phyloP scores from a whole-genome alignment of 2,329 filamentous ascomycete species.

The Aspergillus sp. region DNA sequence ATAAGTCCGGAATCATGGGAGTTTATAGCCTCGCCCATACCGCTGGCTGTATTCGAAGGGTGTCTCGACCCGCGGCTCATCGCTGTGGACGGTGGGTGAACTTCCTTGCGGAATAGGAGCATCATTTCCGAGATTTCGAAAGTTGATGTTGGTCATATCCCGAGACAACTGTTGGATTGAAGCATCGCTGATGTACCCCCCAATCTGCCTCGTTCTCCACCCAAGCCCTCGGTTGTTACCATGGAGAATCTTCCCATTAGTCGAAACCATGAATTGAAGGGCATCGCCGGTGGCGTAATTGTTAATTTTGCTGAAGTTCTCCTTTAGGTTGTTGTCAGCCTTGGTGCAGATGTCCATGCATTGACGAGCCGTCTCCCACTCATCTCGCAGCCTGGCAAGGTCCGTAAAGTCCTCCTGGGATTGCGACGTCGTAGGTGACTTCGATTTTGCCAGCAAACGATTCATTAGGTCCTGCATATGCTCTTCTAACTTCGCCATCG shows the following conservation, averaged over 20 bases:
- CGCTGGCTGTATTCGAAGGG: constrained; percentile 18
- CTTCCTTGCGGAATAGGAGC: constrained; percentile 4
- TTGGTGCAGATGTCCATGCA: constrained; percentile 29
- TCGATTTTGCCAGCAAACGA: constrained; percentile 27
- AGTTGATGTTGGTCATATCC: constrained; percentile 21
- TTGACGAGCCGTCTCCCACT: constrained; percentile 32
- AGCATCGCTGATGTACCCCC: constrained; percentile 25
- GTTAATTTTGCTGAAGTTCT: constrained; percentile 29
- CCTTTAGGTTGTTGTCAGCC: constrained; percentile 20
- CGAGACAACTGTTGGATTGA: constrained; percentile 27
- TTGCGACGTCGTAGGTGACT: constrained; percentile 3
- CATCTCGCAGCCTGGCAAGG: constrained; percentile 28
- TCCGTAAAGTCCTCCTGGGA: constrained; percentile 27
- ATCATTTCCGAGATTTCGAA: constrained; percentile 10
- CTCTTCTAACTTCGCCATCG: constrained; percentile 24
- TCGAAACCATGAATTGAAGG: constrained; percentile 35
- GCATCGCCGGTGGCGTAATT: constrained; percentile 32
- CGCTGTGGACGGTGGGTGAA: constrained; percentile 1
- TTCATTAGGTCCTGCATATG: constrained; percentile 28
- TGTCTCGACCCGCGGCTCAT: constrained; percentile 6
- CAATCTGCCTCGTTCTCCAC: constrained; percentile 30
- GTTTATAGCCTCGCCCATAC: constrained; percentile 18
- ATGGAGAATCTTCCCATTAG: constrained; percentile 27
- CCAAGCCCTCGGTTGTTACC: constrained; percentile 25
- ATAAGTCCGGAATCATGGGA: not conserved